A percentile compares a stretch with the other conserved stretches of the same genome.
Conservation (phyloP, 805 yeast species). For the Helenozyma baotianmanensis region DNA sequence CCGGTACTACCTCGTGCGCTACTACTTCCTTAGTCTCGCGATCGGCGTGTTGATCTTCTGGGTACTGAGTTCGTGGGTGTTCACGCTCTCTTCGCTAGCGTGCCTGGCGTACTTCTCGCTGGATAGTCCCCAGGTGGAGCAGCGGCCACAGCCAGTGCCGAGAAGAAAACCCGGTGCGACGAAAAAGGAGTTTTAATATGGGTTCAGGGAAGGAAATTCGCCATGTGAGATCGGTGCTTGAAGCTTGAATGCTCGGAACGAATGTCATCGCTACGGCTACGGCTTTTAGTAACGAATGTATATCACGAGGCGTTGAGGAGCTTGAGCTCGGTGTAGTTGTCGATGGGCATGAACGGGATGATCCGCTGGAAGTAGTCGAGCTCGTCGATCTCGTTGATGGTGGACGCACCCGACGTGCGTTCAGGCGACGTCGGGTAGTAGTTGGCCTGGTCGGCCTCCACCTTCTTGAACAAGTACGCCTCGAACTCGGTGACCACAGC, state of each 20-base stretch:
- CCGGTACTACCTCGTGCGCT: constrained; percentile 36
- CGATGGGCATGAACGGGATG: constrained; percentile 38
- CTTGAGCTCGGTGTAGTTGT: constrained; percentile 18
- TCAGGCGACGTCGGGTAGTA: constrained; percentile 4
- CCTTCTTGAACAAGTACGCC: constrained; percentile 28
- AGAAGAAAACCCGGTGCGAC: too few relatives aligned
- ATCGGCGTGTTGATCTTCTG: constrained; percentile 38
- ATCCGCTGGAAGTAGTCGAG: constrained; percentile 31
- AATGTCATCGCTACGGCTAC: too few relatives aligned
- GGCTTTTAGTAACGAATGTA: too few relatives aligned
- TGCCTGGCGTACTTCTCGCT: constrained; percentile 15
- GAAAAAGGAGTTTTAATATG: too few relatives aligned
- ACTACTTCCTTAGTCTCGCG: constrained; percentile 27
- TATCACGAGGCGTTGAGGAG: constrained; percentile 14
- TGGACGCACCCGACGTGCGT: neutral
- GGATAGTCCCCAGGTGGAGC: too few relatives aligned
- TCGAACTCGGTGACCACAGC: constrained; percentile 44
- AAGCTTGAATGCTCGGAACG: too few relatives aligned
- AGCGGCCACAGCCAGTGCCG: too few relatives aligned
- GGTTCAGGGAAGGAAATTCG: too few relatives aligned
- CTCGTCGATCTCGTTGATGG: constrained; percentile 21
- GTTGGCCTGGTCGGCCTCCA: constrained; percentile 15
- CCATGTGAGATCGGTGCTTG: too few relatives aligned
- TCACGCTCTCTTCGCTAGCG: constrained; percentile 21
- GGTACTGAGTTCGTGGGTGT: constrained; percentile 27